A percentile compares a stretch with the other conserved stretches of the same genome.
Conservation (phyloP, 805 yeast genomes). For the Ogataea haglerorum region DNA sequence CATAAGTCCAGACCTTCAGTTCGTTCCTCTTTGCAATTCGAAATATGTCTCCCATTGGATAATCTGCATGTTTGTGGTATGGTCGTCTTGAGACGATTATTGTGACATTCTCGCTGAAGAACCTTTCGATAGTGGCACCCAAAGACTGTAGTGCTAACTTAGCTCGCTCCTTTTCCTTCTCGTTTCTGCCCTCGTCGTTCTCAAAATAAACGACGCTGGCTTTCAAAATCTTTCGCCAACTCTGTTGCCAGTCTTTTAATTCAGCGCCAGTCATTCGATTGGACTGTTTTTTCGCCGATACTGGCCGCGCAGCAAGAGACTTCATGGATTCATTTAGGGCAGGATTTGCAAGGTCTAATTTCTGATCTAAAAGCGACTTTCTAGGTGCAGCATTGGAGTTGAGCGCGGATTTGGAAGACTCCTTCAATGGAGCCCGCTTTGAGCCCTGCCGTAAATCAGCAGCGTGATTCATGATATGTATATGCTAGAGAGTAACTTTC, state of each 20-base stretch:
- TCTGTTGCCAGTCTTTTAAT: slow-evolving; percentile 53
- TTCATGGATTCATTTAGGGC: slow-evolving; percentile 6
- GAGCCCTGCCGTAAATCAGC: slow-evolving; percentile 9
- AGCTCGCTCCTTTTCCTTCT: slow-evolving; percentile 35
- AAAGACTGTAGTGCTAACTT: slow-evolving; percentile 36
- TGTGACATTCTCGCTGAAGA: slow-evolving; percentile 62
- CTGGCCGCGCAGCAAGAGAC: slow-evolving; percentile 3
- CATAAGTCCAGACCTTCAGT: slow-evolving; percentile 84
- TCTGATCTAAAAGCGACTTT: slow-evolving; percentile 20
- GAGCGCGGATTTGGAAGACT: slow-evolving; percentile 27
- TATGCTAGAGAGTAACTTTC: slow-evolving; percentile 4
- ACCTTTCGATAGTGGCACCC: slow-evolving; percentile 56
- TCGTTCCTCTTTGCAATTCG: slow-evolving; percentile 56
- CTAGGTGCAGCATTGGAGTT: slow-evolving; percentile 23
- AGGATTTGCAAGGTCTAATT: slow-evolving; percentile 17
- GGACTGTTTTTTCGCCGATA: slow-evolving; percentile 13
- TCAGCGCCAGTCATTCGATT: slow-evolving; percentile 37
- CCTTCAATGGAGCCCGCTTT: slow-evolving; percentile 27
- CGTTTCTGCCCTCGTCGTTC: slow-evolving; percentile 34
- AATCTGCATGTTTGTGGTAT: slow-evolving; percentile 37
- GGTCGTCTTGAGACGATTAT: slow-evolving; percentile 73
- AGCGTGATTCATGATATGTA: slow-evolving; percentile 14
- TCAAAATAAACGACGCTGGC: slow-evolving; percentile 58
- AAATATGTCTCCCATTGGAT: slow-evolving; percentile 60
- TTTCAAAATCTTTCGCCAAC: slow-evolving; percentile 58